Evolutionary conservation across 768 basidiomycete genomes (phyloP), one percentile per base, ranked within the genome.

Genomic region (Mycena olivaceomarginata): DNA sequence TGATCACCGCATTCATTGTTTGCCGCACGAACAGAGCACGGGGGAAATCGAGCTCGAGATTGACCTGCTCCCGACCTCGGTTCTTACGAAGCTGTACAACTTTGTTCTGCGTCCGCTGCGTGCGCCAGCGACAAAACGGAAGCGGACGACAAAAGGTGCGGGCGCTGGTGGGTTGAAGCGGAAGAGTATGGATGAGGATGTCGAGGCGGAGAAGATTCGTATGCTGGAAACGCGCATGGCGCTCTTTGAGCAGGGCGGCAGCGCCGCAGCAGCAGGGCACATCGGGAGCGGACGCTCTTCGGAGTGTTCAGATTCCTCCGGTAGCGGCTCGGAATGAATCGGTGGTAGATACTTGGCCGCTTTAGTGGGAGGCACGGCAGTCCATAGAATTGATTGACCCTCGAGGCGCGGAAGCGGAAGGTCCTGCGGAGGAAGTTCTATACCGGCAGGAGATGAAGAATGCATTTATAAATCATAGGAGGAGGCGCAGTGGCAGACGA

Each of bases 11-110:
- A 63, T 25, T 69, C n/a, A n/a, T n/a, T n/a, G n/a, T n/a, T n/a
- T n/a, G n/a, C n/a, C n/a, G n/a, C n/a, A n/a, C n/a, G 39, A 75
- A 77, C 88, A 97, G 96, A 97, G 96, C 85, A 95, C 95, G 62
- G 97, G 99, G 85, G 98, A 99, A 88, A 99, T 99, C 82, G 98
- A 99, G 85, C 92, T 99, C 56, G 98, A 99, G 86, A 99, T 99
- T 82, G 98, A 99, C 83, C 88, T 93, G 53, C 89, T 99, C 45
- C 98, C 98, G 65, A 90, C 95, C 9, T 85, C 91, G 41, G 98
- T 98, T 60, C 92, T 99, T 69, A 95, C 95, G 69, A 96, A 97
- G 86, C 91, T 99, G 40, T 99, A 99, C 89, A 98, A 98, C 86
- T 97, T 96, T 82, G 98, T 99, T 79, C 89, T 98, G 73, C 93